These are phyloP conservation scores for Collybiopsis luxurians DNA, from an alignment of 768 basidiomycete species.

Conservation along the genomic window DNA sequence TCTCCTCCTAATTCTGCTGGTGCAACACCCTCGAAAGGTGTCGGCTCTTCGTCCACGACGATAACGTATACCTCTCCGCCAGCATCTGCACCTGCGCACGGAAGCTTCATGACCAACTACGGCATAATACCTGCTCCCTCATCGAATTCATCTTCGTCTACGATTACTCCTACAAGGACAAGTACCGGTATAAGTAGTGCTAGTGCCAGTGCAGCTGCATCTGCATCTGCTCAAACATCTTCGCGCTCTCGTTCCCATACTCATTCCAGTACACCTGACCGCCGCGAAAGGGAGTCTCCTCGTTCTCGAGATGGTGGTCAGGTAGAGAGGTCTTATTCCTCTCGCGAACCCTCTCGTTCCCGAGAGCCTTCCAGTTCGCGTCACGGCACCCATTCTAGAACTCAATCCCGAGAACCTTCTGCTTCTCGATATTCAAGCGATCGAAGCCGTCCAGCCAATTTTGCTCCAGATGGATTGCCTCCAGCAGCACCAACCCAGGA, in stretches of 20 bases:
- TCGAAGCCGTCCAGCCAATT: too few species aligned
- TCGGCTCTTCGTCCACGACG: neutral
- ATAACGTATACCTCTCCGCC: neutral
- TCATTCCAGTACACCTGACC: neutral
- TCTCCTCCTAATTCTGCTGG: neutral
- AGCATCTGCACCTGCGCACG: neutral
- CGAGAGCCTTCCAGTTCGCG: neutral
- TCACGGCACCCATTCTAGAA: neutral
- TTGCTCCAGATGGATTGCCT: neutral
- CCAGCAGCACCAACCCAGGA: neutral
- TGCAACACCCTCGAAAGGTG: neutral
- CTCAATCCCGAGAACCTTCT: neutral
- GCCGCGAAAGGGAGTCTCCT: neutral
- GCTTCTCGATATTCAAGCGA: neutral
- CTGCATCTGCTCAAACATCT: neutral
- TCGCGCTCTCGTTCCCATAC: neutral
- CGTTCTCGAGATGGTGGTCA: neutral
- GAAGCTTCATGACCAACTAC: neutral
- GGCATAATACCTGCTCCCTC: neutral
- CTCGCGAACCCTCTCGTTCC: neutral
- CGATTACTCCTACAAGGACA: too few species aligned
- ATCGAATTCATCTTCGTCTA: neutral
- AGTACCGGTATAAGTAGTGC: conserved; percentile 3
- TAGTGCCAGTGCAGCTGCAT: conserved; percentile 14
- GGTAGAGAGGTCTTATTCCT: neutral